A percentile compares a stretch with the other conserved stretches of the same genome.
Evolutionary conservation across 2,329 filamentous ascomycete genomes (phyloP).

Genomic region (Pyrenophora tritici-repentis): DNA sequence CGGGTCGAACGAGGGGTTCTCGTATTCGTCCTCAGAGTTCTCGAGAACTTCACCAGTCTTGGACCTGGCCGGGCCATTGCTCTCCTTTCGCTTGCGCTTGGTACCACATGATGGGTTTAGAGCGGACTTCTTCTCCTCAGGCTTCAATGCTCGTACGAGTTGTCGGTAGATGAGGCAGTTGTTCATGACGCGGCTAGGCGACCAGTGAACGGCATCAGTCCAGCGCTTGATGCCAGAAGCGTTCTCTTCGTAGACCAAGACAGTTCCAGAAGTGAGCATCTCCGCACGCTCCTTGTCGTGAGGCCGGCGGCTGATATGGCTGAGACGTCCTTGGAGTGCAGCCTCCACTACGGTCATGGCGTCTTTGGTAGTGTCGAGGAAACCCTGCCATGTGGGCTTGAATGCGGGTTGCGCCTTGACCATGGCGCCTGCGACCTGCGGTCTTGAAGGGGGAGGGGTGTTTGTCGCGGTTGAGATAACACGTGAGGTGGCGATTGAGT

Average conservation of each 20-base stretch:
- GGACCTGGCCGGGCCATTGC: slow-evolving; percentile 29
- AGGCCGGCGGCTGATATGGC: slow-evolving; percentile 79
- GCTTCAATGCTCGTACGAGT: slow-evolving; percentile 53
- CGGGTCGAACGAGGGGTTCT: slow-evolving; percentile 32
- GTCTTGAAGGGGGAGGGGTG: slow-evolving; percentile 38
- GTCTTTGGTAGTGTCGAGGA: slow-evolving; percentile 72
- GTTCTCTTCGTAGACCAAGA: slow-evolving; percentile 92
- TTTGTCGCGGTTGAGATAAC: slow-evolving; percentile 28
- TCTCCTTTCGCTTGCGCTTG: slow-evolving; percentile 47
- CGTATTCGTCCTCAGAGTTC: slow-evolving; percentile 43
- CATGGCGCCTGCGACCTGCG: slow-evolving; percentile 34
- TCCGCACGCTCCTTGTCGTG: slow-evolving; percentile 80
- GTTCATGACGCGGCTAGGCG: slow-evolving; percentile 80
- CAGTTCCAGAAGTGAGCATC: slow-evolving; percentile 80
- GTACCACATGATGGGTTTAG: slow-evolving; percentile 43
- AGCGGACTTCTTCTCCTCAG: slow-evolving; percentile 45
- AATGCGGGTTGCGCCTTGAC: slow-evolving; percentile 52
- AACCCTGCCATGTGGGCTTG: slow-evolving; percentile 69
- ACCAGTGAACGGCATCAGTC: slow-evolving; percentile 93
- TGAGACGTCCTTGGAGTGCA: slow-evolving; percentile 70
- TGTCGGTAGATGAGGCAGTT: slow-evolving; percentile 89
- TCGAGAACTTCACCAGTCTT: slow-evolving; percentile 38
- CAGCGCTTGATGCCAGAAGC: slow-evolving; percentile 91
- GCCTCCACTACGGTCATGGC: slow-evolving; percentile 81
- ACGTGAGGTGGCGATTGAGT: slow-evolving; percentile 40